Evolutionary conservation across 495 filamentous ascomycete genomes (phyloP).

Genomic region (Penicillium turbatum): DNA sequence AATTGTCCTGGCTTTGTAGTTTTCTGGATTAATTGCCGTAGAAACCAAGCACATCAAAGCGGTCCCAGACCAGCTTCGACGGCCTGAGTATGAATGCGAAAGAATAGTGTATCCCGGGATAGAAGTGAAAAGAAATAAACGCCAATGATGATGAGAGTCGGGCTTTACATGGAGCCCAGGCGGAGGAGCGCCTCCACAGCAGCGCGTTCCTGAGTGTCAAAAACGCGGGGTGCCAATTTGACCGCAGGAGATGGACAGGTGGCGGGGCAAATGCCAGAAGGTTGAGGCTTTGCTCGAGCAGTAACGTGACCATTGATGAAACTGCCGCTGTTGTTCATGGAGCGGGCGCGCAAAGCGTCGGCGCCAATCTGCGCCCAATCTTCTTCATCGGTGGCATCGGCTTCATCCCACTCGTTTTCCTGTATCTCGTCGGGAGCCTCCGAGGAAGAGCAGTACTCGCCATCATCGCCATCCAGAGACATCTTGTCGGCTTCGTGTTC

Average conservation of each 20-base stretch:
- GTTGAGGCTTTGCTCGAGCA: slow-evolving; percentile 29
- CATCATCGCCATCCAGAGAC: slow-evolving; percentile 77
- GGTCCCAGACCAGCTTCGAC: slow-evolving; percentile 32
- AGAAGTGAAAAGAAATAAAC: slow-evolving; percentile 19
- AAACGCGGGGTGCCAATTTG: slow-evolving; percentile 36
- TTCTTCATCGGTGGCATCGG: slow-evolving; percentile 92
- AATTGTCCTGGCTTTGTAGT: slow-evolving; percentile 7
- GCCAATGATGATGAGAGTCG: slow-evolving; percentile 25
- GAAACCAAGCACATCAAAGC: slow-evolving; percentile 17
- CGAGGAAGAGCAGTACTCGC: slow-evolving; percentile 64
- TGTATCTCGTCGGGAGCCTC: slow-evolving; percentile 63
- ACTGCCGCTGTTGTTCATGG: slow-evolving; percentile 44
- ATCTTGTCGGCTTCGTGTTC: slow-evolving; percentile 94
- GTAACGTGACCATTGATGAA: slow-evolving; percentile 23
- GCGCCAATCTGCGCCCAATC: slow-evolving; percentile 93
- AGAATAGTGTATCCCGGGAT: slow-evolving; percentile 12
- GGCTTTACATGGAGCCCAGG: slow-evolving; percentile 79
- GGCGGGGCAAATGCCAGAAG: slow-evolving; percentile 37
- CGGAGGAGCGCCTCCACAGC: slow-evolving; percentile 79
- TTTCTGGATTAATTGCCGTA: slow-evolving; percentile 8
- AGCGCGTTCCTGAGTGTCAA: slow-evolving; percentile 62
- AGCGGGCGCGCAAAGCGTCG: slow-evolving; percentile 72
- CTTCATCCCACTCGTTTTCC: slow-evolving; percentile 64
- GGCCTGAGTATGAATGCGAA: slow-evolving; percentile 20
- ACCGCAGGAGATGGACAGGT: slow-evolving; percentile 37